These are phyloP conservation scores for Metarhizium sp. DNA, from an alignment of 2,329 filamentous ascomycete species.

Conservation along the genomic window DNA sequence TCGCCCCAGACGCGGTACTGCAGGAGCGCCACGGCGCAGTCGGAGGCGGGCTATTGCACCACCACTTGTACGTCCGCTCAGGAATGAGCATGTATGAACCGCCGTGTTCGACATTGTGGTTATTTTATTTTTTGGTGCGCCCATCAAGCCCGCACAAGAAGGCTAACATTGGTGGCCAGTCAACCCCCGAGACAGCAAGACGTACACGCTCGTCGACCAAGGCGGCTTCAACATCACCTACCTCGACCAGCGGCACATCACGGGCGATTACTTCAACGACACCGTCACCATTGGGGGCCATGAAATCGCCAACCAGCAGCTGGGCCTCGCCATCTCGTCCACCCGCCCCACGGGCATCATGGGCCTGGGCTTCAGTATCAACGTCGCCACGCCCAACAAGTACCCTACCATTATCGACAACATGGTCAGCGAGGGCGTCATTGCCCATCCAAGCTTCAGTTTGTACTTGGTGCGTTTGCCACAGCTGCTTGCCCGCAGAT, in stretches of 20 bases:
- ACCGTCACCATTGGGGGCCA: slow-evolving; percentile 40
- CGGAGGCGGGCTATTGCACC: slow-evolving; percentile 9
- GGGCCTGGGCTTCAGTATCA: slow-evolving; percentile 47
- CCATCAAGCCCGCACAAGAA: neutral
- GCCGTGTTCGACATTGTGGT: neutral
- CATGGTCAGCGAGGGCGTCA: slow-evolving; percentile 52
- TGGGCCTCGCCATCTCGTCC: slow-evolving; percentile 42
- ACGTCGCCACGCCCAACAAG: slow-evolving; percentile 31
- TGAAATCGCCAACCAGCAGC: slow-evolving; percentile 39
- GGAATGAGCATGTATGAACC: neutral
- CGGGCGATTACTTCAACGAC: slow-evolving; percentile 50
- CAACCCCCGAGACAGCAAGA: slow-evolving; percentile 35
- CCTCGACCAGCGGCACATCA: slow-evolving; percentile 44
- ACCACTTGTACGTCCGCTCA: neutral
- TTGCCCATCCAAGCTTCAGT: slow-evolving; percentile 57
- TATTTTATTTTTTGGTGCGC: too few species aligned
- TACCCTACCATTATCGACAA: slow-evolving; percentile 55
- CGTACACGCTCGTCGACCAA: slow-evolving; percentile 32
- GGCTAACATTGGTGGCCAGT: slow-evolving; percentile 11
- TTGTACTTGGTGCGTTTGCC: slow-evolving; percentile 43
- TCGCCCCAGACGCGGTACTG: slow-evolving; percentile 54
- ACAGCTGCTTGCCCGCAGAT: too few species aligned
- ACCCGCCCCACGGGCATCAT: slow-evolving; percentile 46
- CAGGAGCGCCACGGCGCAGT: slow-evolving; percentile 23
- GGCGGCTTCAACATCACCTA: slow-evolving; percentile 51